Conservation (phyloP, 805 yeast species). For the Scheffersomyces lignosus region DNA sequence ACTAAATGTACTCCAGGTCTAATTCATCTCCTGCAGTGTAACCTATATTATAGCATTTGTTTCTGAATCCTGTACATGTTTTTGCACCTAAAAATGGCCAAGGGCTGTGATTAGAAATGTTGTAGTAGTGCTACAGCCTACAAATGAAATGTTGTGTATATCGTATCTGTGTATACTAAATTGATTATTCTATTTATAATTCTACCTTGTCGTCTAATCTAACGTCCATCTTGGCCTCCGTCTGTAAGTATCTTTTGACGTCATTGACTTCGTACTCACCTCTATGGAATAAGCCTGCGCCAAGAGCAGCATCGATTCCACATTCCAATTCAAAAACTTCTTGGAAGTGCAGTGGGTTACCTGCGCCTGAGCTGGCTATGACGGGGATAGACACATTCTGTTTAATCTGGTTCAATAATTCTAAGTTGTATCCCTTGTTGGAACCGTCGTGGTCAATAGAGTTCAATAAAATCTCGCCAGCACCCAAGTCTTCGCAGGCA, state of each 20-base stretch:
- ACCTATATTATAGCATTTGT: too few species aligned
- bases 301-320: constrained; percentile 92
- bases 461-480: constrained; percentile 91
- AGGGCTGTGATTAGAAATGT: too few species aligned
- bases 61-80: too few species aligned
- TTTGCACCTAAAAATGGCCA: neutral
- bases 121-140: too few species aligned
- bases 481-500: constrained; percentile 92
- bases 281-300: constrained; percentile 98
- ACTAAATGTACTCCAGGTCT: too few species aligned
- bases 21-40: too few species aligned
- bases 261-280: constrained; percentile 86
- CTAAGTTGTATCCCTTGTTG: constrained; percentile 90
- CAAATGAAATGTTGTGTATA: neutral
- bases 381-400: constrained; percentile 82
- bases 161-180: neutral
- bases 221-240: constrained; percentile 62
- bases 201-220: constrained; percentile 53
- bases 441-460: constrained; percentile 98
- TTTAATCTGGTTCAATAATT: constrained; percentile 77
- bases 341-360: constrained; percentile 84
- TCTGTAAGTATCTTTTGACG: constrained; percentile 68
- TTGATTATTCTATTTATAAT: constrained; percentile 13
- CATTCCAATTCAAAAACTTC: constrained; percentile 79
- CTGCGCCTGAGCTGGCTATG: constrained; percentile 98